phyloP scores from a whole-genome alignment of 768 basidiomycete species.

The Podaxis sp. region DNA sequence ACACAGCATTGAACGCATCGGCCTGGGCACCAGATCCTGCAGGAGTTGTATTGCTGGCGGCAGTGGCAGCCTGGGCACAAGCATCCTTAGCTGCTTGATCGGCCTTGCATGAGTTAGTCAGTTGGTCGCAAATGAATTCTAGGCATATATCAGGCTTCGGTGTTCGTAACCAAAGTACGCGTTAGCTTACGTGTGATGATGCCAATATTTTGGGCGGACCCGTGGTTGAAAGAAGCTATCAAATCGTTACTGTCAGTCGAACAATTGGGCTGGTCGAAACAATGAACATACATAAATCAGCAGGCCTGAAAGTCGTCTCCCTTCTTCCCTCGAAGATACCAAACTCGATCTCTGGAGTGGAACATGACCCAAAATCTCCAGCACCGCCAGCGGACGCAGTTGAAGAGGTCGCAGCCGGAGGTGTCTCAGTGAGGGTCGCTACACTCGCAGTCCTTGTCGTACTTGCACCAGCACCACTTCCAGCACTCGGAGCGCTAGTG shows the following conservation, averaged over 20 bases:
- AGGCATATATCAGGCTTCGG: background rate
- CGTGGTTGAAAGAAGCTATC: conserved; percentile 50
- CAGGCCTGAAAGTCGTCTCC: conserved; percentile 56
- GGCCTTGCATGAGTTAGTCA: conserved; percentile 54
- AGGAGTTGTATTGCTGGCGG: conserved; percentile 38
- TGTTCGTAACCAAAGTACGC: background rate
- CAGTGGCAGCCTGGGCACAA: conserved; percentile 40
- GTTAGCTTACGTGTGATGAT: conserved; percentile 50
- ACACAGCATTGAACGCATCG: conserved; percentile 61
- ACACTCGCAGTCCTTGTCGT: conserved; percentile 15
- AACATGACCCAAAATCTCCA: conserved; percentile 52
- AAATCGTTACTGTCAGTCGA: background rate
- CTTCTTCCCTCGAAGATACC: conserved; percentile 50
- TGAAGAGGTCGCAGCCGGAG: conserved; percentile 21
- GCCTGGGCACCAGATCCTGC: conserved; percentile 53
- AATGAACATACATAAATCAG: conserved; percentile 37
- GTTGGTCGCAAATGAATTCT: conserved; percentile 54
- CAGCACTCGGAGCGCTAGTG: conserved; percentile 18
- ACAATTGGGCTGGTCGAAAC: background rate
- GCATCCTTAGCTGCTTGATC: conserved; percentile 52
- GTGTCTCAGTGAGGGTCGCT: conserved; percentile 17
- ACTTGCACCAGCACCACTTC: background rate
- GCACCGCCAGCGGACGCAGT: conserved; percentile 26
- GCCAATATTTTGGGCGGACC: conserved; percentile 58
- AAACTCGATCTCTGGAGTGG: conserved; percentile 55